Base-by-base conservation (phyloP, 306 rosid genomes). In the Trichosanthes cucumerina region DNA sequence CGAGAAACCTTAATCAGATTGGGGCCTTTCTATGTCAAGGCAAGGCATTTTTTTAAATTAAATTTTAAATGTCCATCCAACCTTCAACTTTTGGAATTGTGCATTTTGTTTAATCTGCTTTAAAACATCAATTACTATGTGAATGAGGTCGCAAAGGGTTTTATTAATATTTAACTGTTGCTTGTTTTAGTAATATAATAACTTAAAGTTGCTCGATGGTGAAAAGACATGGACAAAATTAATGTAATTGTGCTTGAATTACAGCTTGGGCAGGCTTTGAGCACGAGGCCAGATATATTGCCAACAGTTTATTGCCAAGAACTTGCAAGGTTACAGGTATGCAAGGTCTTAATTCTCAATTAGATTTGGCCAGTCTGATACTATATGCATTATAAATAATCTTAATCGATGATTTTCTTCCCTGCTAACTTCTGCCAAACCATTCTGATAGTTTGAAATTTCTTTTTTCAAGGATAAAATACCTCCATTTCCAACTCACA, bases 21-120 rank as follows among this genome's bases (percentile, higher is more conserved):
- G 91, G 98, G 98, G 78, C 98, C 98, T 79, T 95, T 95, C 92
- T 95, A 95, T 82, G 66, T 89, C 79, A 95, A 95, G 98, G 98
- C 83, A 91, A 92, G 92, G 83, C n/a, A n/a, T n/a, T n/a, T n/a
- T n/a, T n/a, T n/a, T n/a, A n/a, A n/a, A n/a, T n/a, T n/a, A 10
- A 86, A 75, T 75, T 83, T 75, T 74, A 70, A 57, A 57, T 21
- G 74, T 75, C 54, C 53, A 31, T 80, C 44, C 63, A 38, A 6
- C 46, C 38, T 72, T 46, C 33, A 11, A 44, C 10, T 71, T 24
- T 41, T 80, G 28, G 31, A 16, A 26, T 59, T 9, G 36, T 58
- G 47, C 52, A 13, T 65, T 39, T 38, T 26, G 58, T 47, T 75
- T 75, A 39, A 21, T 80, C n/a, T 74, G 15, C 33, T 64, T 65